Evolutionary conservation across 768 basidiomycete genomes (phyloP), one percentile per base, ranked within the genome.

Genomic region (Tubosaeta sp.): DNA sequence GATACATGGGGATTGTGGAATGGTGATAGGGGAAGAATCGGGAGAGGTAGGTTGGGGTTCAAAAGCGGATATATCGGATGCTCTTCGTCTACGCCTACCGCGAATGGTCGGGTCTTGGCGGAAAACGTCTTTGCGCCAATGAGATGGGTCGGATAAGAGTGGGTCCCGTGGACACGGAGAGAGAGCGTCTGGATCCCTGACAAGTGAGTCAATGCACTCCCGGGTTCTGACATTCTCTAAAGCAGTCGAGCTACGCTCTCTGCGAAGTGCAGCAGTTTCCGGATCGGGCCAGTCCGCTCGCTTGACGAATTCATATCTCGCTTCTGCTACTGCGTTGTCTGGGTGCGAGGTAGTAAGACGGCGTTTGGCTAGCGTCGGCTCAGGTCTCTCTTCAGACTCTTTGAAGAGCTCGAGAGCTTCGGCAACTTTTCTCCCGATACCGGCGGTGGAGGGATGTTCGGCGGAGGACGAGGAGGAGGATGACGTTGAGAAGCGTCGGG

Each of bases 231-330:
- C 72, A 18, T 79, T 75, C 51, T 86, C 81, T 48, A 86, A 64
- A 19, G 73, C 75, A 18, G 82, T 80, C 31, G 76, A 72, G 61
- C 87, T 89, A 66, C 78, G 82, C 62, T 87, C 84, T 51, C 87
- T 74, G 50, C 87, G 75, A 44, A 83, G 72, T 18, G 83, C 85
- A 49, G 82, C 85, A 6, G 80, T 73, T 70, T 89, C 89, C 35
- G 86, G 80, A 65, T 88, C 87, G 1, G 86, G 87, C 90, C 90
- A 90, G 57, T 87, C 89, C 14, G 90, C 83, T 38, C 89, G 80
- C 64, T 88, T 90, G 42, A 90, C 86, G 59, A 89, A 90, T 72
- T 90, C 81, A 62, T 82, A 90, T 61, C 83, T 78, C 16, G 86
- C 77, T 54, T 86, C 79, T 22, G 80, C 78, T 39, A 87, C 82